Evolutionary conservation across 2,329 filamentous ascomycete genomes (phyloP).

Genomic region (Colletotrichum somersetense): DNA sequence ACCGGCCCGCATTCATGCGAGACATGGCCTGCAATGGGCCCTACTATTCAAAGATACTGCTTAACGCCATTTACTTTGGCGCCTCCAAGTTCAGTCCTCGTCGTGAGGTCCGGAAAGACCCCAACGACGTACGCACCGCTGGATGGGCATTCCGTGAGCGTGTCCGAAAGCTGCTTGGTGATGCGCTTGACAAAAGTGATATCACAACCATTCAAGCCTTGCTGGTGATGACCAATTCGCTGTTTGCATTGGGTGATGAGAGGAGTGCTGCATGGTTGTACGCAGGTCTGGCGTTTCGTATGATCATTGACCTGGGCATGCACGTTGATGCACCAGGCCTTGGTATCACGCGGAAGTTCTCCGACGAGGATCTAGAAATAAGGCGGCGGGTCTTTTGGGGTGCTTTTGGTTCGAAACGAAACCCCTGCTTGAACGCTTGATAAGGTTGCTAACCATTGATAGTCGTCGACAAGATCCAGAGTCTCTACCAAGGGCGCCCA

Average conservation of each 20-base stretch:
- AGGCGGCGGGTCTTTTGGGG: slow-evolving; percentile 60
- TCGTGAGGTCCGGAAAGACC: slow-evolving; percentile 58
- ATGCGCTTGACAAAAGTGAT: slow-evolving; percentile 60
- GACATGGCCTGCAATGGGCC: slow-evolving; percentile 66
- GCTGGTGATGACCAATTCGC: slow-evolving; percentile 63
- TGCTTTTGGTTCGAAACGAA: slow-evolving; percentile 51
- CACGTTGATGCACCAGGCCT: slow-evolving; percentile 57
- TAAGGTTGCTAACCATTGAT: slow-evolving; percentile 34
- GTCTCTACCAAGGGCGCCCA: slow-evolving; percentile 66
- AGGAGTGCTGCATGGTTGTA: slow-evolving; percentile 69
- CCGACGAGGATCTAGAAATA: slow-evolving; percentile 60
- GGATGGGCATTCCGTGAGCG: slow-evolving; percentile 62
- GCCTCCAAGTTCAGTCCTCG: slow-evolving; percentile 61
- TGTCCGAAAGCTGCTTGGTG: slow-evolving; percentile 60
- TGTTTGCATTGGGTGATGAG: slow-evolving; percentile 64
- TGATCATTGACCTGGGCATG: slow-evolving; percentile 67
- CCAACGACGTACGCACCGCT: slow-evolving; percentile 60
- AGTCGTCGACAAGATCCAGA: slow-evolving; percentile 65
- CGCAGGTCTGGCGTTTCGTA: slow-evolving; percentile 67
- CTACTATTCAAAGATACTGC: slow-evolving; percentile 68
- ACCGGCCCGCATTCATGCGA: slow-evolving; percentile 66
- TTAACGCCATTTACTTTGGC: slow-evolving; percentile 66
- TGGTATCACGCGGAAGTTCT: slow-evolving; percentile 49
- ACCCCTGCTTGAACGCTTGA: slow-evolving; percentile 36
- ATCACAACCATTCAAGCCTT: slow-evolving; percentile 68